These are phyloP conservation scores for Polysphondylium violaceum DNA, from an alignment of 78 protist species.

Conservation along the genomic window DNA sequence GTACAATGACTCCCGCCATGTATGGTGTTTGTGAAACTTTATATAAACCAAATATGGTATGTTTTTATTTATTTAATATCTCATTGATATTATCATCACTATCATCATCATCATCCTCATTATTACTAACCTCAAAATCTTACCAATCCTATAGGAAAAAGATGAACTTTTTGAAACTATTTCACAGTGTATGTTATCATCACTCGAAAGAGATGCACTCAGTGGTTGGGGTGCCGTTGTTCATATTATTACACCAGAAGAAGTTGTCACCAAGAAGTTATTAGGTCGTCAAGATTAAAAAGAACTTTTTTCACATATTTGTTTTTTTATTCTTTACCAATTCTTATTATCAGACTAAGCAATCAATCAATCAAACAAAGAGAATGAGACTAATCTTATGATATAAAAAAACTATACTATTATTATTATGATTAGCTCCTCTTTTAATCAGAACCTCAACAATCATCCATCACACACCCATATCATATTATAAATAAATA, in stretches of 20 bases:
- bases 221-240: constrained; percentile 98
- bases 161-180: constrained; percentile 92
- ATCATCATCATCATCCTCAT: too few relatives aligned
- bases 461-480: too few relatives aligned
- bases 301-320: not conserved
- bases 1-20: constrained; percentile 93
- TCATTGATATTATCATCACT: too few relatives aligned
- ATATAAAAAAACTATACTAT: not conserved
- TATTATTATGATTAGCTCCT: too few relatives aligned
- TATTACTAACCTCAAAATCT: not conserved
- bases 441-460: too few relatives aligned
- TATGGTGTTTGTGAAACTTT: constrained; percentile 93
- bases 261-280: constrained; percentile 37
- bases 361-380: constrained; percentile 3
- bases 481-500: too few relatives aligned
- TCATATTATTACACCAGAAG: constrained; percentile 82
- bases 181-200: constrained; percentile 89
- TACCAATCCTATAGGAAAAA: constrained; percentile 74
- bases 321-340: not conserved
- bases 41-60: constrained; percentile 87
- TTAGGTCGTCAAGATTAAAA: constrained; percentile 82
- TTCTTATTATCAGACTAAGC: not conserved
- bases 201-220: constrained; percentile 96
- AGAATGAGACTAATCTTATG: not conserved
- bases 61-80: not conserved